A percentile compares a stretch with the other conserved stretches of the same genome.
phyloP scores from a whole-genome alignment of 768 basidiomycete species.

The Rhodosporidiobolus sp. region DNA sequence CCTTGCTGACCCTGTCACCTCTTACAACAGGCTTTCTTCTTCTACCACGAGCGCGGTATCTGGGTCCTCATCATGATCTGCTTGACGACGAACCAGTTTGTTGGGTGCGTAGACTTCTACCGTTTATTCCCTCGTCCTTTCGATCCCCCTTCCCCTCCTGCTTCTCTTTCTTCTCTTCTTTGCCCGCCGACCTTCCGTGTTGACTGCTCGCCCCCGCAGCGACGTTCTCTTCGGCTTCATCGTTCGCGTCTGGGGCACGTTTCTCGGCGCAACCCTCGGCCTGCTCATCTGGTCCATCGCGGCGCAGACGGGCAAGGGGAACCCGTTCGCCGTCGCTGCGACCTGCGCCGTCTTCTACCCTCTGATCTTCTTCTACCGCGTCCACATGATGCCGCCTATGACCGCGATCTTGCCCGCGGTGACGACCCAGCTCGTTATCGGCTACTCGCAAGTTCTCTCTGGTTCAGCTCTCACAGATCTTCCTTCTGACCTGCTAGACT shows the following conservation, averaged over 20 bases:
- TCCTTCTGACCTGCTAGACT: neutral
- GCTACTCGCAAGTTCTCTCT: slow-evolving; percentile 17
- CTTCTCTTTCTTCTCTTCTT: no score
- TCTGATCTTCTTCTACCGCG: slow-evolving; percentile 56
- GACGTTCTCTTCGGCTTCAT: slow-evolving; percentile 47
- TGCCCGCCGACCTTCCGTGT: neutral
- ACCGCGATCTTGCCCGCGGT: slow-evolving; percentile 32
- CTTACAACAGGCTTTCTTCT: slow-evolving; percentile 17
- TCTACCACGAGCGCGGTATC: slow-evolving; percentile 28
- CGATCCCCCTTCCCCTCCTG: neutral
- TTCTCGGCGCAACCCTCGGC: slow-evolving; percentile 53
- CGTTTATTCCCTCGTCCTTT: neutral
- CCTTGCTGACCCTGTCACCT: neutral
- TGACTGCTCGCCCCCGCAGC: neutral
- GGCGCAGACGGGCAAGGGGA: slow-evolving; percentile 52
- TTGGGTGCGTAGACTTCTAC: no score
- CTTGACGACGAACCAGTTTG: slow-evolving; percentile 2
- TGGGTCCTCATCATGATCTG: slow-evolving; percentile 36
- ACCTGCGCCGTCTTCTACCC: slow-evolving; percentile 55
- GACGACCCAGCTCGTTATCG: slow-evolving; percentile 37
- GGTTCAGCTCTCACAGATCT: neutral
- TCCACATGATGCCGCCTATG: slow-evolving; percentile 42
- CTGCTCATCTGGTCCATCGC: slow-evolving; percentile 58
- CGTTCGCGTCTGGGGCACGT: slow-evolving; percentile 55
- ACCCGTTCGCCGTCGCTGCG: slow-evolving; percentile 58